Percentiles rank a stretch among this genome's conserved stretches.
phyloP scores from a whole-genome alignment of 2,329 filamentous ascomycete species.

The Alternaria triticina region DNA sequence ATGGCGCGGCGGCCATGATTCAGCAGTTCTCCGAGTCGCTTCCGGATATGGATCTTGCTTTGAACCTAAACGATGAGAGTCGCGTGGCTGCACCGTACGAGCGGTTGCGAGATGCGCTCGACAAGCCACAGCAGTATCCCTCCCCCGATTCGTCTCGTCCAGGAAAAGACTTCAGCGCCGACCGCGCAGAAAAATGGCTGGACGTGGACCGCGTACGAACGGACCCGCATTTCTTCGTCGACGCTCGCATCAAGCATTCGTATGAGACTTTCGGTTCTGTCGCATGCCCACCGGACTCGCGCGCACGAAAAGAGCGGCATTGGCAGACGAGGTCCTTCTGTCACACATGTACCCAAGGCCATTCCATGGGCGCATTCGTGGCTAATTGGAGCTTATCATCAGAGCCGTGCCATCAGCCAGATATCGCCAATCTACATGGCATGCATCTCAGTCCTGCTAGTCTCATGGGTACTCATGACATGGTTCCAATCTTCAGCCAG shows the following conservation, averaged over 20 bases:
- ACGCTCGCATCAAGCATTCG: slow-evolving; percentile 46
- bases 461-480: slow-evolving; percentile 66
- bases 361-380: slow-evolving; percentile 72
- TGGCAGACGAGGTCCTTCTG: slow-evolving; percentile 73
- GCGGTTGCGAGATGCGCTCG: slow-evolving; percentile 34
- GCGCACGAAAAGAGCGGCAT: slow-evolving; percentile 62
- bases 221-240: slow-evolving; percentile 37
- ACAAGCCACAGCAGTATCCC: slow-evolving; percentile 32
- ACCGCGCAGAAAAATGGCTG: slow-evolving; percentile 50
- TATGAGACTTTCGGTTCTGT: slow-evolving; percentile 53
- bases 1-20: slow-evolving; percentile 62
- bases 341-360: slow-evolving; percentile 65
- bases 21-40: slow-evolving; percentile 56
- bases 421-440: slow-evolving; percentile 75
- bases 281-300: slow-evolving; percentile 69
- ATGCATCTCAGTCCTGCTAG: slow-evolving; percentile 71
- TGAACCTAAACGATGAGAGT: slow-evolving; percentile 68
- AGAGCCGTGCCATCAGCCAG: slow-evolving; percentile 77
- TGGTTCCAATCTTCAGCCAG: slow-evolving; percentile 78
- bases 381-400: slow-evolving; percentile 69
- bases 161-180: slow-evolving; percentile 45
- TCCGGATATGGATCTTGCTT: slow-evolving; percentile 68
- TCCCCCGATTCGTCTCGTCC: slow-evolving; percentile 28
- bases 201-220: slow-evolving; percentile 31
- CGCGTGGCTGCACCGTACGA: slow-evolving; percentile 61